Conservation (phyloP, 1,284 basidiomycete species). For the Ganoderma sinense region DNA sequence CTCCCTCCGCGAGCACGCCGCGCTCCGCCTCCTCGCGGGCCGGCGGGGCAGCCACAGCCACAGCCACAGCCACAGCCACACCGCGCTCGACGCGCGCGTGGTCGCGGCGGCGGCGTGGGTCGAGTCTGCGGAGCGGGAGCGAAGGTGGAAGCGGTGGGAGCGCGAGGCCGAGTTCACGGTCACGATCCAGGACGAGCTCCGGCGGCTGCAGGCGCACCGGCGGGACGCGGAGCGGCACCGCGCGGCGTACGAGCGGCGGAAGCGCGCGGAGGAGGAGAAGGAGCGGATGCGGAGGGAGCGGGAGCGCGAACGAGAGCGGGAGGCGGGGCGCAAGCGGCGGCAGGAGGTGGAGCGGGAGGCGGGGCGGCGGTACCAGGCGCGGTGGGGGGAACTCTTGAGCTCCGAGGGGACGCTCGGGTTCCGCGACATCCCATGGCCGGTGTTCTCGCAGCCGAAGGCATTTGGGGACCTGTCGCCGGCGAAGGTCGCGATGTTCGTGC, state of each 20-base stretch:
- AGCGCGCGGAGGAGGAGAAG: constrained; percentile 33
- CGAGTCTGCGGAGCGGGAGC: constrained; percentile 49
- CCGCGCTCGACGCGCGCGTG: constrained; percentile 33
- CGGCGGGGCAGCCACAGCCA: neutral
- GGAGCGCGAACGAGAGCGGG: constrained; percentile 44
- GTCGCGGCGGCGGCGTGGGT: constrained; percentile 41
- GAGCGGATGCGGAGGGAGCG: constrained; percentile 38
- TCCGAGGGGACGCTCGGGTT: constrained; percentile 60
- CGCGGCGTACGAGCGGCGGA: constrained; percentile 46
- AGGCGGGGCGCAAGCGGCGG: constrained; percentile 46
- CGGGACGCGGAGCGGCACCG: constrained; percentile 42
- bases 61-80: constrained; percentile 29
- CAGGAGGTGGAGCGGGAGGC: constrained; percentile 56
- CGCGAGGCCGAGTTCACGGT: constrained; percentile 44
- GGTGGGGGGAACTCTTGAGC: constrained; percentile 58
- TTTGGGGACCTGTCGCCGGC: constrained; percentile 58
- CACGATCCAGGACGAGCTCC: constrained; percentile 41
- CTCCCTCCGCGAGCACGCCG: constrained; percentile 29
- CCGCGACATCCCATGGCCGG: constrained; percentile 75
- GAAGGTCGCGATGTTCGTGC: constrained; percentile 61
- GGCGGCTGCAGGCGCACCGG: constrained; percentile 39
- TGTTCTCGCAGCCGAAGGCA: constrained; percentile 49
- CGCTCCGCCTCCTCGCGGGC: constrained; percentile 25
- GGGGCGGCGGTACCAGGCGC: constrained; percentile 67
- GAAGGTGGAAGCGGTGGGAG: constrained; percentile 45